These are phyloP conservation scores for Xylaria polymorpha DNA, from an alignment of 2,329 filamentous ascomycete species.

Conservation along the genomic window DNA sequence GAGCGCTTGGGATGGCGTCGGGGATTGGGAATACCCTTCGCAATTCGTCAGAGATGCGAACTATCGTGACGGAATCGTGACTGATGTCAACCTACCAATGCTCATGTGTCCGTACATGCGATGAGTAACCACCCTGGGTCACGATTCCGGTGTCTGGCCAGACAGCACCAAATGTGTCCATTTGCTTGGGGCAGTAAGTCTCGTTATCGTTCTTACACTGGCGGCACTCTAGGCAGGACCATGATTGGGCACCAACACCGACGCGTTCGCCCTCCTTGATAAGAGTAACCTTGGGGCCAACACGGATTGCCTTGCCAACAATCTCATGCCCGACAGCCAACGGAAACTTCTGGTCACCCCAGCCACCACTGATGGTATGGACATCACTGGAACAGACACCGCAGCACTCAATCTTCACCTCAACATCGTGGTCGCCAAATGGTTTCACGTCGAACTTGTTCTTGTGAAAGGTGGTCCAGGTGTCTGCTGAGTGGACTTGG, in stretches of 20 bases:
- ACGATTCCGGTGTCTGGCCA: conserved; percentile 72
- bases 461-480: conserved; percentile 72
- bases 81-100: conserved; percentile 64
- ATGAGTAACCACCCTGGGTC: conserved; percentile 70
- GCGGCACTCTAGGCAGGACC: conserved; percentile 72
- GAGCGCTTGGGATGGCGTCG: conserved; percentile 69
- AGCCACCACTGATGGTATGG: conserved; percentile 76
- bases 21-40: conserved; percentile 77
- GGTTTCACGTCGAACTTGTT: conserved; percentile 85
- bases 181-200: conserved; percentile 72
- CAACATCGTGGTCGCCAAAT: conserved; percentile 87
- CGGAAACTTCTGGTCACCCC: conserved; percentile 58
- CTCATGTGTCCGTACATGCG: conserved; percentile 78
- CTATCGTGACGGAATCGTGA: background rate
- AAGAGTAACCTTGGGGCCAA: conserved; percentile 72
- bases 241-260: conserved; percentile 75
- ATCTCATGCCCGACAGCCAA: conserved; percentile 76
- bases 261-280: conserved; percentile 72
- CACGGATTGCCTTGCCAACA: conserved; percentile 73
- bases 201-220: conserved; percentile 75
- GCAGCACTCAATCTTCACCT: conserved; percentile 86
- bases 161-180: conserved; percentile 69
- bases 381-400: conserved; percentile 80
- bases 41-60: conserved; percentile 7
- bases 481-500: conserved; percentile 66